A percentile compares a stretch with the other conserved stretches of the same genome.
phyloP scores from a whole-genome alignment of 2,329 filamentous ascomycete species.

The Geosmithia putterillii region DNA sequence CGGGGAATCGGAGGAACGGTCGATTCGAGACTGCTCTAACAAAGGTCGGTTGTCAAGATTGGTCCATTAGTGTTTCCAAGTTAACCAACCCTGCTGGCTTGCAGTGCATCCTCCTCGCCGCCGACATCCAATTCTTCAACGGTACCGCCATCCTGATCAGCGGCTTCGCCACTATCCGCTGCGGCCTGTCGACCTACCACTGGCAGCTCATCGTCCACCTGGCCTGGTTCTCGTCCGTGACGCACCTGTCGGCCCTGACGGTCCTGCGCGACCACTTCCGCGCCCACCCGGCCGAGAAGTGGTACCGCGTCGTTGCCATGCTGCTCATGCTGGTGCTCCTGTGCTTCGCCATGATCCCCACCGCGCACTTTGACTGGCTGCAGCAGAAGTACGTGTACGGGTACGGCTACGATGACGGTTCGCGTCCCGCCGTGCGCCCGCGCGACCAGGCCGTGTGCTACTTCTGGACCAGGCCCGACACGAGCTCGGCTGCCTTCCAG shows the following conservation, averaged over 20 bases:
- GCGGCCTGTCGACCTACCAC: slow-evolving; percentile 11
- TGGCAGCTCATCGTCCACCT: slow-evolving; percentile 16
- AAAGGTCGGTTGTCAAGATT: no score
- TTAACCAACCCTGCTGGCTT: no score
- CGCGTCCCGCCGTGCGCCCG: no score
- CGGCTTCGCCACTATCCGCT: slow-evolving; percentile 11
- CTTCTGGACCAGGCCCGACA: no score
- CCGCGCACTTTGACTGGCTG: slow-evolving; percentile 2
- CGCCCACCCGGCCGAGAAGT: not conserved
- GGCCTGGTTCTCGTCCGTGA: slow-evolving; percentile 18
- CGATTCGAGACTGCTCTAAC: no score
- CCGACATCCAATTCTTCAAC: slow-evolving; percentile 14
- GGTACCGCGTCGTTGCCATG: not conserved
- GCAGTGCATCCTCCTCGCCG: not conserved
- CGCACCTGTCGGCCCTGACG: slow-evolving; percentile 11
- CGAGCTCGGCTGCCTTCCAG: no score
- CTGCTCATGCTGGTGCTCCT: not conserved
- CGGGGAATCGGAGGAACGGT: no score
- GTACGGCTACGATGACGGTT: no score
- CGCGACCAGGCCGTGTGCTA: no score
- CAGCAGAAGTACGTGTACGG: no score
- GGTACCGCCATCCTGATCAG: slow-evolving; percentile 14
- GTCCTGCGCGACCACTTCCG: not conserved
- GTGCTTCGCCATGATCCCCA: not conserved
- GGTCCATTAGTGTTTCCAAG: no score